Base-by-base conservation (phyloP, 306 rosid genomes). In the Vigna hirtella region DNA sequence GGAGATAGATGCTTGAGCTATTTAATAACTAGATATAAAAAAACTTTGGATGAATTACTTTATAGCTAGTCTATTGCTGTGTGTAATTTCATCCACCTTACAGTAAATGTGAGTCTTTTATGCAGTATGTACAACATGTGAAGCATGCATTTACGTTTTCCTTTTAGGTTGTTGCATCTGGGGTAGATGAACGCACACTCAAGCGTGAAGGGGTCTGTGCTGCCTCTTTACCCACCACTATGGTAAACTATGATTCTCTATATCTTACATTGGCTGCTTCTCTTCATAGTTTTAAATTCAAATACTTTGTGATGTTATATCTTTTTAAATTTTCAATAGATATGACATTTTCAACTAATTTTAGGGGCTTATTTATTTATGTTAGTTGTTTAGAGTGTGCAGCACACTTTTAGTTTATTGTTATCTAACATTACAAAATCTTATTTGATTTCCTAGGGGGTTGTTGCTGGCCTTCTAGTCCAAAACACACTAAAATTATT, bases 201-300 rank as follows among this genome's bases (percentile, higher is more conserved):
- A 95, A 95, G 91, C 96, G 98, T 15, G 98, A 93, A 90, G 99
- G 99, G 83, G 99, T 95, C 82, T 93, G 98, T 90, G 97, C 98
- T 86, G 99, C 98, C 47, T 93, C 98, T 63, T 82, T 95, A 83
- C 99, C 99, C 20, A 93, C 99, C 48, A 95, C 99, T 83, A 95
- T 95, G 99, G 99, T 91, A 88, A 72, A 56, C 34, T 30, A 66
- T 9, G 26, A 67, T 42, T 50, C 66, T 49, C 52, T 18, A 26
- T 48, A 11, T 76, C 74, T 63, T 70, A 45, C 72, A 14, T 66
- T 36, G 43, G 24, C 43, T 56, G 28, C 82, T 32, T 47, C 26
- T 79, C 63, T 50, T 67, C 69, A 69, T 72, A 48, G 18, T 77
- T 38, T n/a, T 45, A 77, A 24, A 10, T 34, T 57, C 14, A 53